Conservation (phyloP, 2,329 filamentous ascomycete species). For the Epichloe uncinata region DNA sequence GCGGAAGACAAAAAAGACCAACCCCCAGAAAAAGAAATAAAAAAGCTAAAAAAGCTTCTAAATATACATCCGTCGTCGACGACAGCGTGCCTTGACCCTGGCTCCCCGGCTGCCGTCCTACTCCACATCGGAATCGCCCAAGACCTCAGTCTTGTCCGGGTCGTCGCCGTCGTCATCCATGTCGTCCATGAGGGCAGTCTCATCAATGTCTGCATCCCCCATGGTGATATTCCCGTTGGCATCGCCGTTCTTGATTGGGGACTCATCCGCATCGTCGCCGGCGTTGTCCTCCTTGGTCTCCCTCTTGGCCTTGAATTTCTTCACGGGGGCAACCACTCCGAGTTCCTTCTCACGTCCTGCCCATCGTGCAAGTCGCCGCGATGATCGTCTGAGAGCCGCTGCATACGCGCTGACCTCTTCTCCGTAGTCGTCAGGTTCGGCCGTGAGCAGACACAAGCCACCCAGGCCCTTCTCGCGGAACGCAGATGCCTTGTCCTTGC, state of each 20-base stretch:
- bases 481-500: constrained; percentile 14
- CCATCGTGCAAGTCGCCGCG: constrained; percentile 59
- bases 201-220: constrained; percentile 42
- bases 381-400: constrained; percentile 49
- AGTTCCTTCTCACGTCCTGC: constrained; percentile 29
- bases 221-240: constrained; percentile 32
- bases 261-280: constrained; percentile 2
- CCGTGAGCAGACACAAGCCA: constrained; percentile 48
- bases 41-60: not conserved
- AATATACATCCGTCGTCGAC: not conserved
- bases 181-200: constrained; percentile 25
- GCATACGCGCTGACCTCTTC: constrained; percentile 58
- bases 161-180: constrained; percentile 35
- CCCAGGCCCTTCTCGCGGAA: constrained; percentile 46
- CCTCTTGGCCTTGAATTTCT: constrained; percentile 21
- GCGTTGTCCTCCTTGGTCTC: constrained; percentile 8
- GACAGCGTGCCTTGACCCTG: not conserved
- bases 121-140: constrained; percentile 24
- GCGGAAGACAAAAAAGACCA: not conserved
- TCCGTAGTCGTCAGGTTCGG: constrained; percentile 60
- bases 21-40: too few relatives aligned
- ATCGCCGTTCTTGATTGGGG: constrained; percentile 17
- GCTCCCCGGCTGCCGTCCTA: constrained; percentile 5
- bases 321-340: constrained; percentile 33
- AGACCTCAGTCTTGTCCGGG: constrained; percentile 23